Conservation (phyloP, 2,329 filamentous ascomycete genomes). For the Fusarium sp. region DNA sequence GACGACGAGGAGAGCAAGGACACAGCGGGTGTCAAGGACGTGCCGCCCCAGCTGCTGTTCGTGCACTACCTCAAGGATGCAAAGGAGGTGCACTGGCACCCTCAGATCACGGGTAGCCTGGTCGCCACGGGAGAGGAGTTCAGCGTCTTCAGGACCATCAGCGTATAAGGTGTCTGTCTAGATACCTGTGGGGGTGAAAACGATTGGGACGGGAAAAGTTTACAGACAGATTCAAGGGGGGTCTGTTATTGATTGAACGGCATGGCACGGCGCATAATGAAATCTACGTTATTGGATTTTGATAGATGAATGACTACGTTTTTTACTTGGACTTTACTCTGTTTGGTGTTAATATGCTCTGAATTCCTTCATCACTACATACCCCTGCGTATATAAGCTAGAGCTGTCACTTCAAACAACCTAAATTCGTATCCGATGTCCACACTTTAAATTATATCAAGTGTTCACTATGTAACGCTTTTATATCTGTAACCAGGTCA, state of each 20-base stretch:
- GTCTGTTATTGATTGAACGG: constrained; percentile 39
- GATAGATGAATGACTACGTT: constrained; percentile 29
- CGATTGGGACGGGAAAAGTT: constrained; percentile 28
- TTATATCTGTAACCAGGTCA: not conserved
- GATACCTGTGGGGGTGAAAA: not conserved
- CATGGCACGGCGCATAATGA: constrained; percentile 41
- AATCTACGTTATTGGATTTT: constrained; percentile 33
- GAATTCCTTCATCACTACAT: not conserved
- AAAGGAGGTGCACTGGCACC: constrained; percentile 98
- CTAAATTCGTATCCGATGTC: not conserved
- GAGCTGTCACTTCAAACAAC: not conserved
- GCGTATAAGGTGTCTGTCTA: constrained; percentile 66
- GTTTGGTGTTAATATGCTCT: not conserved
- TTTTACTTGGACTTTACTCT: constrained; percentile 1
- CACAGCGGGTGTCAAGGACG: constrained; percentile 85
- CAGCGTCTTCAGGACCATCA: constrained; percentile 86
- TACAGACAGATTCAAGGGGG: constrained; percentile 16
- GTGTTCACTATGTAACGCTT: not conserved
- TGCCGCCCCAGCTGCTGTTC: constrained; percentile 94
- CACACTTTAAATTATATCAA: not conserved
- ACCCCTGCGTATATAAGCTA: not conserved
- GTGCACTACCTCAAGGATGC: constrained; percentile 96
- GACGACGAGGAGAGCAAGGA: constrained; percentile 97
- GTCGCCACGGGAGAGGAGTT: constrained; percentile 94
- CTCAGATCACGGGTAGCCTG: constrained; percentile 89